Base-by-base conservation (phyloP, 2,329 filamentous ascomycete species). In the Periconia sp. region DNA sequence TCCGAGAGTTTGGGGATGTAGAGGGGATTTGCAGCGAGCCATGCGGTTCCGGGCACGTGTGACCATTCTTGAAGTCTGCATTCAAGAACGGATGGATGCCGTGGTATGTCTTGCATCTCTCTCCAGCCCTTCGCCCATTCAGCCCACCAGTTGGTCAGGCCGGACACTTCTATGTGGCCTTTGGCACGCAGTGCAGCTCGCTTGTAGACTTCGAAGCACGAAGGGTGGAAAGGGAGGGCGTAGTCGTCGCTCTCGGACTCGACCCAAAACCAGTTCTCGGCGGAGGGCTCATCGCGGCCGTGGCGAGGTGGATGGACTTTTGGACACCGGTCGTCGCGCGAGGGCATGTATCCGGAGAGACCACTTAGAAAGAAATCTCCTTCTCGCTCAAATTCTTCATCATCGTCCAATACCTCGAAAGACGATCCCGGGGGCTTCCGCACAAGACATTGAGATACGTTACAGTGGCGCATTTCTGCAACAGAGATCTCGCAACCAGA, bases 11-110 rank as follows among this genome's bases (percentile, higher is more conserved):
- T 56, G n/a, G 62, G 64, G 14, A 69, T 45, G 20, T 58, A 59
- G 6, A 68, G 40, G 13, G 65, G 60, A 42, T 68, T 69, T 5
- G 64, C 62, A 19, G 50, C 63, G 3, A 67, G 54, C 37, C 57
- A 67, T 41, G 53, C 60, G 7, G 46, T 45, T 35, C 56, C 54
- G 17, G 49, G 35, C 14, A 27, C n/a, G 48, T 61, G 65, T 48
- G 18, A 14, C 49, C 63, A 55, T 14, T 55, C 33, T 45, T 58
- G 53, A 1, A 17, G 18, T 14, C 3, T 35, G 41, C 50, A 48
- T 15, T 47, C 15, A 3, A 20, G 9, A 2, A 55, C 41, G 27
- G 49, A 23, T 2, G 18, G 37, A 41, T 52, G 35, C 8, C 31
- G 6, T 10, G n/a, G 18, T 17, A 14, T 37, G 15, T n/a, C 6